Evolutionary conservation across 805 yeast species (phyloP).

Genomic region (Scheffersomyces ergatensis): DNA sequence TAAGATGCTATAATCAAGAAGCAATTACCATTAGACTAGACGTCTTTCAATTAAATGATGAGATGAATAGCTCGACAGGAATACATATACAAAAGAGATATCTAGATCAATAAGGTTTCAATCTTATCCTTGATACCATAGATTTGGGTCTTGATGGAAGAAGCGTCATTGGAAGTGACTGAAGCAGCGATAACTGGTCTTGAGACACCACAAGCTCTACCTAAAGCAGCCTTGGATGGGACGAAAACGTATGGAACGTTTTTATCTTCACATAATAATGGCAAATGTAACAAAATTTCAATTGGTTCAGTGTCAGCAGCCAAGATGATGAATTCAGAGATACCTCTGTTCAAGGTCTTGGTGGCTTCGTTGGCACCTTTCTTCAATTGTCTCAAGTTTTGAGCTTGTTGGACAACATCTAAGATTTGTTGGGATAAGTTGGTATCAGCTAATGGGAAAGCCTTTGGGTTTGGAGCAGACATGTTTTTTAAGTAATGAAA

Average conservation of each 20-base stretch:
- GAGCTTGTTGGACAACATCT: constrained; percentile 97
- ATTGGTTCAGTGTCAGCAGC: constrained; percentile 99
- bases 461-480: constrained; percentile 96
- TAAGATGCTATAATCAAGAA: no score
- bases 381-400: constrained; percentile 96
- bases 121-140: constrained; percentile 98
- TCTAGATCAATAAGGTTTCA: constrained; percentile 89
- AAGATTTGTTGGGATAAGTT: constrained; percentile 93
- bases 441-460: constrained; percentile 98
- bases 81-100: no score
- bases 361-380: constrained; percentile 99
- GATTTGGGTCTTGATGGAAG: constrained; percentile 95
- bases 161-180: constrained; percentile 97
- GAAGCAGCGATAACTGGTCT: constrained; percentile 99
- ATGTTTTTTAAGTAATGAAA: constrained; percentile 30
- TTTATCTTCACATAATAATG: constrained; percentile 97
- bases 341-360: constrained; percentile 99
- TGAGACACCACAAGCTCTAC: constrained; percentile 99
- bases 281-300: constrained; percentile 95
- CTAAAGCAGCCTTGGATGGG: constrained; percentile 97
- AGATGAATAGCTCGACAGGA: no score
- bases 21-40: no score
- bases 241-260: constrained; percentile 99
- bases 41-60: no score
- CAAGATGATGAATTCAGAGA: constrained; percentile 98